These are phyloP conservation scores for Serendipita vermifera DNA, from an alignment of 768 basidiomycete species.

Conservation along the genomic window DNA sequence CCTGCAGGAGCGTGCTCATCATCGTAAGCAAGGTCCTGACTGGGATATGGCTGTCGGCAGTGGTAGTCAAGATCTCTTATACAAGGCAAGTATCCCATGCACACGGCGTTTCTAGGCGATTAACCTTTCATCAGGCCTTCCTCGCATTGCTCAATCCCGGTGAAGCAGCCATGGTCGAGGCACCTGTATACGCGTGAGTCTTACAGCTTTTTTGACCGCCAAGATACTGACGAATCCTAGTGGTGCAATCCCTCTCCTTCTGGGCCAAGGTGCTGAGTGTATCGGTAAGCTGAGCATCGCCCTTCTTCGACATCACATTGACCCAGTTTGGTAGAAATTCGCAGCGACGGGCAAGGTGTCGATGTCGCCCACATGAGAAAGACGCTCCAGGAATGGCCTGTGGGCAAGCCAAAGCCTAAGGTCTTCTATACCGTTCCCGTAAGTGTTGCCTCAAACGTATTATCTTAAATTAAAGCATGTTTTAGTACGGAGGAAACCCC, in stretches of 20 bases:
- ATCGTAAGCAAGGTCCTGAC: conserved; percentile 39
- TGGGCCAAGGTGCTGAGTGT: conserved; percentile 42
- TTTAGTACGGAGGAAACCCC: conserved; percentile 73
- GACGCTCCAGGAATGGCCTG: conserved; percentile 64
- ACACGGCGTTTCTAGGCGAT: no score
- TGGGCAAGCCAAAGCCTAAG: conserved; percentile 56
- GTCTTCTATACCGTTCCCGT: conserved; percentile 73
- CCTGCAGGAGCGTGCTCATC: conserved; percentile 60
- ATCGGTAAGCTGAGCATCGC: conserved; percentile 33
- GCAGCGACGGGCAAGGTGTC: conserved; percentile 63
- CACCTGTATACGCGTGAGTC: conserved; percentile 47
- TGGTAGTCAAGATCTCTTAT: conserved; percentile 82
- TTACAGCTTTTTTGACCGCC: conserved; percentile 11
- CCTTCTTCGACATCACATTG: conserved; percentile 10
- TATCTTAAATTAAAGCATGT: neutral
- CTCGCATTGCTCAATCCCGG: conserved; percentile 60
- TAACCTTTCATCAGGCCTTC: conserved; percentile 61
- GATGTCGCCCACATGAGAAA: conserved; percentile 43
- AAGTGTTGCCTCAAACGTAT: conserved; percentile 19
- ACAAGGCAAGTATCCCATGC: no score
- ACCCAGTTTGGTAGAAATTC: no score
- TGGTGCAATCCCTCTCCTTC: conserved; percentile 54
- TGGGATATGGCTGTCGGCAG: conserved; percentile 70
- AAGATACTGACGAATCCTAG: conserved; percentile 23
- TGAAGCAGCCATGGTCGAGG: conserved; percentile 70